phyloP scores from a whole-genome alignment of 208 protist species.

The Acanthamoeba sp. region DNA sequence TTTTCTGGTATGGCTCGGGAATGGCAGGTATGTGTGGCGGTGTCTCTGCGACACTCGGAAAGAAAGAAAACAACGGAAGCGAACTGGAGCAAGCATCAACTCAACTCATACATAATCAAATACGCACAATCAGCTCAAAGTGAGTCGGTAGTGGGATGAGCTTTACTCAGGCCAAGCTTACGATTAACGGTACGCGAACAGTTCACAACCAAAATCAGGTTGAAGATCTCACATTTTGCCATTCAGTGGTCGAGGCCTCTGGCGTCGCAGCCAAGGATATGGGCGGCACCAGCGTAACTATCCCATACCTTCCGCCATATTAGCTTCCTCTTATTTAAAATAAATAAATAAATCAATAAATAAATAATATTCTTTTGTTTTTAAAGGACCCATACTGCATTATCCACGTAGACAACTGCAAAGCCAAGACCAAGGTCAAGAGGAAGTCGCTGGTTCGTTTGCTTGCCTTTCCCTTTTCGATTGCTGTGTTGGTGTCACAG shows the following conservation, averaged over 20 bases:
- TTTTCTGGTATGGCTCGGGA: not conserved
- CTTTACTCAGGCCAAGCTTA: conserved; percentile 15
- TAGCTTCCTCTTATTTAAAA: not conserved
- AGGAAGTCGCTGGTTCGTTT: not conserved
- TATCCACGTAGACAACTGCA: conserved; percentile 22
- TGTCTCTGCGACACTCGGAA: not conserved
- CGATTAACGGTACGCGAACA: not conserved
- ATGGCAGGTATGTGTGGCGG: not conserved
- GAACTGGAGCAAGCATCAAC: not conserved
- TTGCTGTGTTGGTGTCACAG: not conserved
- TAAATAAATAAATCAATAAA: too few relatives aligned
- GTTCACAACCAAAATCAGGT: too few relatives aligned
- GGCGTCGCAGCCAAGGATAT: conserved; percentile 27
- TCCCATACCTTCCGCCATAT: not conserved
- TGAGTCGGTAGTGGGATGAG: not conserved
- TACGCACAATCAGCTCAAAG: too few relatives aligned
- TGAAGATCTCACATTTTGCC: too few relatives aligned
- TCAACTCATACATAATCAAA: too few relatives aligned
- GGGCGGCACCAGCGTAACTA: conserved; percentile 39
- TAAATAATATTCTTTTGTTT: not conserved
- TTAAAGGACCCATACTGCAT: conserved; percentile 45
- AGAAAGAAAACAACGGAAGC: not conserved
- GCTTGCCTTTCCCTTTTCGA: not conserved
- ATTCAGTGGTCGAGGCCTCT: not conserved
- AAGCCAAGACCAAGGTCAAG: conserved; percentile 60